A percentile compares a stretch with the other conserved stretches of the same genome.
Evolutionary conservation across 2,329 filamentous ascomycete species (phyloP).

Genomic region (Cladorrhinum sp.): DNA sequence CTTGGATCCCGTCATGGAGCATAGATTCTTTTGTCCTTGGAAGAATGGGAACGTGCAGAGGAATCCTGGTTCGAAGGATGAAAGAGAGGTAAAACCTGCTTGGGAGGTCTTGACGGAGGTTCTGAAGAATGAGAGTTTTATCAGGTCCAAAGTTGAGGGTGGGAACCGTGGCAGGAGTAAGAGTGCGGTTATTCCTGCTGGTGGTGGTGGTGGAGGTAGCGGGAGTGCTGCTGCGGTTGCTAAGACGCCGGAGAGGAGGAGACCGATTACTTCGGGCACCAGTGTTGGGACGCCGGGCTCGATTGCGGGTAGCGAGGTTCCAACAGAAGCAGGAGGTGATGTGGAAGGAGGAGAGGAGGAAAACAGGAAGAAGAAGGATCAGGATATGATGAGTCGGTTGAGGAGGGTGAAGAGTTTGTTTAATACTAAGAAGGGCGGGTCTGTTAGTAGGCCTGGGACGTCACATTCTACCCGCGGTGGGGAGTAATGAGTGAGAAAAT

Average conservation of each 20-base stretch:
- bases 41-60: slow-evolving; percentile 63
- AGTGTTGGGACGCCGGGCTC: slow-evolving; percentile 13
- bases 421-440: slow-evolving; percentile 43
- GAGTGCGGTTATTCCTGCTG: slow-evolving; percentile 23
- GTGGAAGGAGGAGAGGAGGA: slow-evolving; percentile 49
- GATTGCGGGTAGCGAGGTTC: slow-evolving; percentile 11
- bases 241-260: slow-evolving; percentile 20
- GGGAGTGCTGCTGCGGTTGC: not conserved
- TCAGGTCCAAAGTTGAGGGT: slow-evolving; percentile 39
- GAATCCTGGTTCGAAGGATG: slow-evolving; percentile 36
- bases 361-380: slow-evolving; percentile 58
- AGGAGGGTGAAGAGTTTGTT: slow-evolving; percentile 70
- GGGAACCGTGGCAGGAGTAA: slow-evolving; percentile 32
- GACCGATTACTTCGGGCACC: slow-evolving; percentile 22
- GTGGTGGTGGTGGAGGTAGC: slow-evolving; percentile 5
- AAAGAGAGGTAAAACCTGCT: slow-evolving; percentile 41
- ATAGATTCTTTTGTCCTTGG: slow-evolving; percentile 85
- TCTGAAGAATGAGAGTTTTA: slow-evolving; percentile 56
- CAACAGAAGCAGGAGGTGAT: no score
- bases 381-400: slow-evolving; percentile 70
- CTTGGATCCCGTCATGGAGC: slow-evolving; percentile 68
- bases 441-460: slow-evolving; percentile 25
- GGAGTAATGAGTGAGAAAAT: slow-evolving; percentile 3
- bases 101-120: slow-evolving; percentile 56
- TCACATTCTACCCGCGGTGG: slow-evolving; percentile 21